Base-by-base conservation (phyloP, 805 yeast genomes). In the Yarrowia sp. region DNA sequence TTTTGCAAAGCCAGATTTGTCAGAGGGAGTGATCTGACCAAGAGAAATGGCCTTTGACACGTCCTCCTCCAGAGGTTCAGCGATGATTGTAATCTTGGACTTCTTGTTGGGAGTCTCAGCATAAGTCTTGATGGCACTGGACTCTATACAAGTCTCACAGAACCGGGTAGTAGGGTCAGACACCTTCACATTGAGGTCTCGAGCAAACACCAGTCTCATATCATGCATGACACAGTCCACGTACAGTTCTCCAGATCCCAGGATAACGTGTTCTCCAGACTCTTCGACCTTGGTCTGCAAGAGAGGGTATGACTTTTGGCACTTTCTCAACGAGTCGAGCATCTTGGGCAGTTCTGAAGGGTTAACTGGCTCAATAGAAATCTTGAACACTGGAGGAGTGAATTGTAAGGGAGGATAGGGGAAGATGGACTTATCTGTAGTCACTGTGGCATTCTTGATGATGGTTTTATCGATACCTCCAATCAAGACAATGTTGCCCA, bases 161-260 rank as follows among this genome's bases (percentile, higher is more conserved):
- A 95, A 92, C 70, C 84, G 84, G 0, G 92, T 87, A 77, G 89
- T 84, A 2, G 98, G 97, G 74, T 89, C 95, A 59, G 97, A 90
- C 1, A 92, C 89, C 75, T 88, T 90, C 68, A 95, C 85, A 65
- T 88, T 89, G 48, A 92, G 82, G 26, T 84, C 85, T 10, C 52
- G 50, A 0, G 89, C 83, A 73, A 86, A 89, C 41, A 85, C 79
- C 36, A 80, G 76, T 71, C 98, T 81, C 53, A 95, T 78, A 74
- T 92, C 97, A 76, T 88, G 90, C 48, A 95, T 77, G 32, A 90
- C 79, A 72, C 95, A 90, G 77, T 95, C 98, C 78, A 95, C 76
- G 74, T 91, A 91, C 16, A 94, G 73, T 75, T 95, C 98, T 8
- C 99, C 99, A 10, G 91, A 85, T 0, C 95, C 97, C 36, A 87